Base-by-base conservation (phyloP, 352 stramenopile genomes). In the Pseudoperonospora humuli region DNA sequence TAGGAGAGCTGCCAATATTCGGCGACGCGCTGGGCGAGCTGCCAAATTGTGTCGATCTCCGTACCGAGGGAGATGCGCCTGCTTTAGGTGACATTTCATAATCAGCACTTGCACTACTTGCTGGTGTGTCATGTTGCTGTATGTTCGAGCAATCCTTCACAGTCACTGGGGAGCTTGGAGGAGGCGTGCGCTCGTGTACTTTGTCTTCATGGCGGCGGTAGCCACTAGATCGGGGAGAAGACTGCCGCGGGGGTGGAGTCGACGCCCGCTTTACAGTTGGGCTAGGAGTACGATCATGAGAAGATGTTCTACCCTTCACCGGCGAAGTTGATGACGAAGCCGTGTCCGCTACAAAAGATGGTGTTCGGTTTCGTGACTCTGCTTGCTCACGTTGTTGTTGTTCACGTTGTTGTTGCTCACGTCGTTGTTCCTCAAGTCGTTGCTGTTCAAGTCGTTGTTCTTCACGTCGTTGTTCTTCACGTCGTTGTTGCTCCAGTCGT, bases 291-390 rank as follows among this genome's bases (percentile, higher is more conserved):
- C 43, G 50, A 39, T 54, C 44, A 25, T 33, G 42, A 18, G 50
- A 25, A 45, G 36, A 20, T 17, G 28, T 50, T n/a, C 20, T 54
- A 18, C 40, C 20, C 7, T 55, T 47, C 10, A 31, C 14, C 3
- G 47, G 27, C 14, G 50, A 61, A 8, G 35, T 44, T 8, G 34
- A 35, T 15, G 58, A 29, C 8, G 46, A 55, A 24, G 44, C 40
- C 15, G 55, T 46, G 32, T 75, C 67, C 14, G 65, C 50, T 7
- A 50, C 64, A 15, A 76, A 44, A 1, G 67, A 75, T 20, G 64
- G 46, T 5, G 64, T 71, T 14, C 56, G 39, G 13, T 57, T 59
- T 35, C 51, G 32, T 15, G 24, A 28, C 9, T 32, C 41, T 15
- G 13, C 8, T 32, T 56, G 3, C 11, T 41, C 19, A 13, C 21